A percentile compares a stretch with the other conserved stretches of the same genome.
Evolutionary conservation across 352 stramenopile genomes (phyloP).

Genomic region (Globisporangium iwayamae): DNA sequence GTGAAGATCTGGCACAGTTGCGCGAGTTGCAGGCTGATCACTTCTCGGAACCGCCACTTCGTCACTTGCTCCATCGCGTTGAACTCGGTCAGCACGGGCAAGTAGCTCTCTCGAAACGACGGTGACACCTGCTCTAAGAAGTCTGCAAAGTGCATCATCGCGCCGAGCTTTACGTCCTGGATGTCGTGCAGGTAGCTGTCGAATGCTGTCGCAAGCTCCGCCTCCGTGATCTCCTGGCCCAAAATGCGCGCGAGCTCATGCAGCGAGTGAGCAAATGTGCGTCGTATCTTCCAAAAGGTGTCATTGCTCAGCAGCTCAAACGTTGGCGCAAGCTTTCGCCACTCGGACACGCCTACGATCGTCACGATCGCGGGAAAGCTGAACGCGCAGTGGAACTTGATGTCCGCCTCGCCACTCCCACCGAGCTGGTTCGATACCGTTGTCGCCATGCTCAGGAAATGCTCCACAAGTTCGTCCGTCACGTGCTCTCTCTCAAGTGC

Average conservation of each 20-base stretch:
- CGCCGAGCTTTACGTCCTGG: constrained; percentile 77
- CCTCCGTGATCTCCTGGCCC: constrained; percentile 73
- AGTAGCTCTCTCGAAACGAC: constrained; percentile 71
- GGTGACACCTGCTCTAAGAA: constrained; percentile 77
- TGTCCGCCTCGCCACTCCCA: constrained; percentile 77
- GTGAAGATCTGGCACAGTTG: constrained; percentile 74
- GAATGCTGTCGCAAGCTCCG: constrained; percentile 76
- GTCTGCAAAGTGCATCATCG: constrained; percentile 81
- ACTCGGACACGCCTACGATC: constrained; percentile 66
- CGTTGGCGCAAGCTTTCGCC: constrained; percentile 69
- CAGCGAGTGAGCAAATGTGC: constrained; percentile 91
- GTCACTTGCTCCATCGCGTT: constrained; percentile 62
- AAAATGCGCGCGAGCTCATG: constrained; percentile 87
- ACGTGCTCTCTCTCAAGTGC: constrained; percentile 86
- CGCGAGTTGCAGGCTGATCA: constrained; percentile 70
- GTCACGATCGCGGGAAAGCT: constrained; percentile 88
- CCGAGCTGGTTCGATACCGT: constrained; percentile 52
- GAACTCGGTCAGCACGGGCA: constrained; percentile 72
- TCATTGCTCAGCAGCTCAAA: constrained; percentile 83
- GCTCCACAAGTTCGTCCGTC: constrained; percentile 66
- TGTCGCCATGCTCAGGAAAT: constrained; percentile 86
- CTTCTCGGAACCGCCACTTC: constrained; percentile 83
- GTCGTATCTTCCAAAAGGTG: constrained; percentile 87
- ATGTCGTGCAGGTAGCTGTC: constrained; percentile 83
- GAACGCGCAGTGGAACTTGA: constrained; percentile 91